phyloP scores from a whole-genome alignment of 495 filamentous ascomycete genomes.

The Emericellopsis terricola region DNA sequence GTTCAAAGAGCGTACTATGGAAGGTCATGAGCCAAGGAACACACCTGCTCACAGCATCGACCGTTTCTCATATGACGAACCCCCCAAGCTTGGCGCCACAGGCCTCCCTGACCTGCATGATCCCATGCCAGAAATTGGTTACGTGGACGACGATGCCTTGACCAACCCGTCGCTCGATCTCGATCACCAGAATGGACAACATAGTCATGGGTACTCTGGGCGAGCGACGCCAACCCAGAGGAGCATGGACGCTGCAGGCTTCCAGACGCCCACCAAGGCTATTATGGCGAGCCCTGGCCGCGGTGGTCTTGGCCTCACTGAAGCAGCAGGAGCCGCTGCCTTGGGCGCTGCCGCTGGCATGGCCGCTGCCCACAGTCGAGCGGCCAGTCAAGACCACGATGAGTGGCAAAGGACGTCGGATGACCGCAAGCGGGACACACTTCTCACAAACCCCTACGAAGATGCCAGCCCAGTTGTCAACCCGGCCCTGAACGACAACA shows the following conservation, averaged over 20 bases:
- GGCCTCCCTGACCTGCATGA: constrained; percentile 41
- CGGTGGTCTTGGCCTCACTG: constrained; percentile 11
- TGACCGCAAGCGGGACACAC: constrained; percentile 35
- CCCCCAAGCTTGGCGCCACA: constrained; percentile 40
- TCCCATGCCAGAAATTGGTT: constrained; percentile 50
- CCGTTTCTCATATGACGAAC: constrained; percentile 39
- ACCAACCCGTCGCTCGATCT: constrained; percentile 20
- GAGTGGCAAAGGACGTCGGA: constrained; percentile 35
- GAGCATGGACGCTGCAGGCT: constrained; percentile 14
- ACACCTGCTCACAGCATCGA: constrained; percentile 68
- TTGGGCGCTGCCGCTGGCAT: constrained; percentile 24
- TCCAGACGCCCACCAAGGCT: constrained; percentile 14
- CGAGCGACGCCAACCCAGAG: constrained; percentile 22
- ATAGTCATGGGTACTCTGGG: too few relatives aligned
- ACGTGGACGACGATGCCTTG: constrained; percentile 35
- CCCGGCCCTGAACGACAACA: constrained; percentile 26
- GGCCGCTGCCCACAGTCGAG: constrained; percentile 23
- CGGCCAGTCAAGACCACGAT: constrained; percentile 30
- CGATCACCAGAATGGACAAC: constrained; percentile 12
- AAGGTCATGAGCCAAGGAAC: constrained; percentile 28
- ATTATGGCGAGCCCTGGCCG: constrained; percentile 10
- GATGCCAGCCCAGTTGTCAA: constrained; percentile 33
- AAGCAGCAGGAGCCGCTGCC: constrained; percentile 17
- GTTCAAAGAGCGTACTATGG: constrained; percentile 36
- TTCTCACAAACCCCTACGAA: constrained; percentile 40